A percentile compares a stretch with the other conserved stretches of the same genome.
These are phyloP conservation scores for Naegleria fowleri DNA, from an alignment of 208 protist species.

Conservation along the genomic window DNA sequence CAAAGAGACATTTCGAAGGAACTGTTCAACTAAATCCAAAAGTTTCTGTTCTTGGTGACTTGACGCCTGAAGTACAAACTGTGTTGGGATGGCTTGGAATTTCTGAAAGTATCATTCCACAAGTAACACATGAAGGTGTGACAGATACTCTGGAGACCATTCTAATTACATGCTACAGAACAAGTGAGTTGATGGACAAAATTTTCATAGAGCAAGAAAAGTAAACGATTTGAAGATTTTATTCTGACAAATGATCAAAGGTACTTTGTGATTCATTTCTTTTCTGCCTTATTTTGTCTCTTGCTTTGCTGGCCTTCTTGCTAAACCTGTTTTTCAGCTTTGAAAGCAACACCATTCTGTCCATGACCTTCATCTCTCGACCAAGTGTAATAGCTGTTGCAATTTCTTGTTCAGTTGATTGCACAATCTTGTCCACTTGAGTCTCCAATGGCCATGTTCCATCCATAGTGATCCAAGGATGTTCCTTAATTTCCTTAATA, in stretches of 20 bases:
- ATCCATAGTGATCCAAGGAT: constrained; percentile 23
- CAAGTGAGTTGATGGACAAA: neutral
- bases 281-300: neutral
- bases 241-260: neutral
- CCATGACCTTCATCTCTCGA: neutral
- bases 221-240: neutral
- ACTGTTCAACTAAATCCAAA: neutral
- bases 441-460: neutral
- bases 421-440: too few relatives aligned
- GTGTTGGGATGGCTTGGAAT: neutral
- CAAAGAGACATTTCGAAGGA: neutral
- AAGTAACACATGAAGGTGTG: neutral
- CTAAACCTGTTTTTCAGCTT: neutral
- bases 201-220: neutral
- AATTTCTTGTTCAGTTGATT: neutral
- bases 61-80: neutral
- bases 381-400: neutral
- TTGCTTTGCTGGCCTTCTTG: neutral
- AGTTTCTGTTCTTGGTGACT: neutral
- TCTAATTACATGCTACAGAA: neutral
- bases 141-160: neutral
- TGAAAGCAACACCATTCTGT: neutral
- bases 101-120: neutral
- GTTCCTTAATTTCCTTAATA: constrained; percentile 30
- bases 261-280: neutral